phyloP scores from a whole-genome alignment of 441 rosid genomes.

The Populus trichocarpa region DNA sequence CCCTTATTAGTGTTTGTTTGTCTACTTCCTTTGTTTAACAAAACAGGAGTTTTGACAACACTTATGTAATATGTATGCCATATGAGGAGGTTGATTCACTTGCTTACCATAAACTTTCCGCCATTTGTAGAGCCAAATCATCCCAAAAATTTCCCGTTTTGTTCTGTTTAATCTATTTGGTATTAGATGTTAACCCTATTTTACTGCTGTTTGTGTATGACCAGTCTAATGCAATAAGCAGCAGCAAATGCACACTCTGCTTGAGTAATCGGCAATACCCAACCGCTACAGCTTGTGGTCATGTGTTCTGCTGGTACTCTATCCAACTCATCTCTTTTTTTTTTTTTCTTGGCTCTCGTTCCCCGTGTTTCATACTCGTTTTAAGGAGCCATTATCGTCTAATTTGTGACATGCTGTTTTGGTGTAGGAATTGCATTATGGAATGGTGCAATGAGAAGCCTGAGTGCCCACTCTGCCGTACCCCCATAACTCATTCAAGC shows the following conservation, averaged over 20 bases:
- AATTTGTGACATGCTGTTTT: neutral
- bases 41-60: neutral
- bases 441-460: constrained; percentile 99
- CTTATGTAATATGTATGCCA: neutral
- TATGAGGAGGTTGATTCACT: neutral
- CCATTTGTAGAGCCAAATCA: neutral
- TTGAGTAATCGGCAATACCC: constrained; percentile 80
- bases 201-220: neutral
- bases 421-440: constrained; percentile 80
- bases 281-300: constrained; percentile 91
- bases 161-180: neutral
- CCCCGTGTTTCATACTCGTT: neutral
- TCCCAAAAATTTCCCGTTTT: neutral
- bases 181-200: neutral
- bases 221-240: constrained; percentile 35
- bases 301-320: constrained; percentile 87
- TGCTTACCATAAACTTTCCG: neutral
- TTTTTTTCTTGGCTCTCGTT: neutral
- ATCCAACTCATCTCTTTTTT: neutral
- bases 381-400: neutral
- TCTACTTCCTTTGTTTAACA: too few relatives aligned
- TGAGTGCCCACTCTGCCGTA: constrained; percentile 92
- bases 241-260: constrained; percentile 86
- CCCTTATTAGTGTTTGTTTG: too few relatives aligned
- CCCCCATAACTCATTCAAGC: constrained; percentile 78